These are phyloP conservation scores for Colletotrichum horii DNA, from an alignment of 2,329 filamentous ascomycete genomes.

Conservation along the genomic window DNA sequence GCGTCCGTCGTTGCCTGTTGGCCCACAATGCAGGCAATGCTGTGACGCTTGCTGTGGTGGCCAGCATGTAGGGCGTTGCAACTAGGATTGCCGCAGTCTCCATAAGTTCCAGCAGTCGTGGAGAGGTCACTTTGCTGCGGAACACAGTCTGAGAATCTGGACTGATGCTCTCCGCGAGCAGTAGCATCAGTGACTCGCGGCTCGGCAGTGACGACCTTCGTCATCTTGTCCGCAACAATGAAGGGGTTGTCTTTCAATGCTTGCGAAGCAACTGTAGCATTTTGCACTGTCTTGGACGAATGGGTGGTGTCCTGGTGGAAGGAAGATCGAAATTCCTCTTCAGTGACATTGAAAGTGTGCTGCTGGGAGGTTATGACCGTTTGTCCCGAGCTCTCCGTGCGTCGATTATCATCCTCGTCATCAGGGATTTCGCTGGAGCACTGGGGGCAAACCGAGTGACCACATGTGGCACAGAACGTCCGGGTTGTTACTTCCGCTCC, in stretches of 20 bases:
- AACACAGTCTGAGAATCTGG: conserved; percentile 34
- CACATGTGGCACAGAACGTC: conserved; percentile 51
- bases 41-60: conserved; percentile 35
- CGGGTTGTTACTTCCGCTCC: conserved; percentile 42
- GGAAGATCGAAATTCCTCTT: not conserved
- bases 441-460: conserved; percentile 54
- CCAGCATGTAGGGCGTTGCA: conserved; percentile 29
- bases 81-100: conserved; percentile 31
- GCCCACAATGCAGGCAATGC: conserved; percentile 32
- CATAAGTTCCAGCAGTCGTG: conserved; percentile 15
- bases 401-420: conserved; percentile 9
- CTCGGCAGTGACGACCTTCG: conserved; percentile 23
- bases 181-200: conserved; percentile 27
- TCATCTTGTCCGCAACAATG: conserved; percentile 32
- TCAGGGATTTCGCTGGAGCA: conserved; percentile 44
- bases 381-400: not conserved
- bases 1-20: conserved; percentile 15
- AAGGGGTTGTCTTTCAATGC: conserved; percentile 36
- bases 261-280: not conserved
- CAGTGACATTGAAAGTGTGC: not conserved
- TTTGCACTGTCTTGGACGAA: conserved; percentile 1
- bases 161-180: conserved; percentile 22
- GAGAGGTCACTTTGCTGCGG: conserved; percentile 23
- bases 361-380: not conserved
- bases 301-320: not conserved